These are phyloP conservation scores for Cyberlindnera amylophila DNA, from an alignment of 805 yeast species.

Conservation along the genomic window DNA sequence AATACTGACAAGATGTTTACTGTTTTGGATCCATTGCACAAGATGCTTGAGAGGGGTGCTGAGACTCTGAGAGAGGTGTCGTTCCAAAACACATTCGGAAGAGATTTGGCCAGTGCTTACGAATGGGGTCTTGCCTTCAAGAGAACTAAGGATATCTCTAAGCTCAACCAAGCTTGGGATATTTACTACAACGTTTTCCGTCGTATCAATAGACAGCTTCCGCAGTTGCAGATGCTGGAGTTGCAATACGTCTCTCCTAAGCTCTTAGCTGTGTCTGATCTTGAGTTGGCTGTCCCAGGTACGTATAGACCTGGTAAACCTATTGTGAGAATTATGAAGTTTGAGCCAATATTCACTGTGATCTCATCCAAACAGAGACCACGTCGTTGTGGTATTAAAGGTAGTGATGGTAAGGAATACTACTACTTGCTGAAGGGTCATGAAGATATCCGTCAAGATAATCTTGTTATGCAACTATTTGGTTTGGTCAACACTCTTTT, in stretches of 20 bases:
- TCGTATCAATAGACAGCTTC: constrained; percentile 82
- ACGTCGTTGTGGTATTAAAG: constrained; percentile 70
- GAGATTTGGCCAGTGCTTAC: constrained; percentile 87
- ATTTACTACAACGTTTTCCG: constrained; percentile 91
- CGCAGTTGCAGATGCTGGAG: constrained; percentile 81
- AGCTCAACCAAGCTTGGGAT: constrained; percentile 97
- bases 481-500: constrained; percentile 91
- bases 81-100: constrained; percentile 88
- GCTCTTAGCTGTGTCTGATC: constrained; percentile 67
- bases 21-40: constrained; percentile 84
- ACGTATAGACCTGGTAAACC: constrained; percentile 85
- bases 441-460: constrained; percentile 97
- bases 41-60: constrained; percentile 79
- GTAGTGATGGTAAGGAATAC: constrained; percentile 90
- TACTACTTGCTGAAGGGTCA: constrained; percentile 86
- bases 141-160: constrained; percentile 79
- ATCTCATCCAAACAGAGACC: constrained; percentile 97
- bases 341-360: constrained; percentile 81
- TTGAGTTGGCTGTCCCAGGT: constrained; percentile 91
- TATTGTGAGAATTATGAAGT: constrained; percentile 62
- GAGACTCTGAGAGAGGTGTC: constrained; percentile 91
- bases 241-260: constrained; percentile 93
- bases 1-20: constrained; percentile 93
- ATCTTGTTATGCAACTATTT: constrained; percentile 94
- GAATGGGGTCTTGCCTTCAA: constrained; percentile 90